Conservation (phyloP, 2,329 filamentous ascomycete genomes). For the Grosmannia clavigera region DNA sequence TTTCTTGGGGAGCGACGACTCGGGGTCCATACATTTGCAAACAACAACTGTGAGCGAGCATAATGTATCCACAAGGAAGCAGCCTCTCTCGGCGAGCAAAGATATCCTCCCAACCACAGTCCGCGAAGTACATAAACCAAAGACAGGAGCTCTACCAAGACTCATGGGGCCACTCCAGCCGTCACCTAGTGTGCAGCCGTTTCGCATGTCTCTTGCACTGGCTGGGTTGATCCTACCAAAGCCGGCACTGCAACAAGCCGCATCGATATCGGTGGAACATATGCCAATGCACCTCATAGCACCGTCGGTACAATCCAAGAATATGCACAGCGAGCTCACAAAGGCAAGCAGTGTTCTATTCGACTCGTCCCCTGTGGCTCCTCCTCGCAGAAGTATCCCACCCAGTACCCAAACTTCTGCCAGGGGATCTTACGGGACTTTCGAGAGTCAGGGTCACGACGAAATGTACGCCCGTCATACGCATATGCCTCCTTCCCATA, state of each 20-base stretch:
- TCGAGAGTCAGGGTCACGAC: background rate
- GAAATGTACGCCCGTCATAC: background rate
- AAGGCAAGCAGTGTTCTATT: background rate
- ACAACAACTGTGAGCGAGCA: background rate
- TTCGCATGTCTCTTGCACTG: background rate
- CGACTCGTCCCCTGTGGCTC: background rate
- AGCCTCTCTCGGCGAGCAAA: background rate
- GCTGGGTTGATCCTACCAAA: background rate
- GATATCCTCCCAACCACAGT: background rate
- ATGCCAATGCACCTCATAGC: background rate
- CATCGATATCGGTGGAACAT: background rate
- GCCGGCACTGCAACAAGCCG: background rate
- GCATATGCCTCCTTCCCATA: background rate
- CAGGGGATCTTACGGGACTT: no score
- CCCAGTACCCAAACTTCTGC: background rate
- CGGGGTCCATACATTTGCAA: background rate
- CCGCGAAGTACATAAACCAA: background rate
- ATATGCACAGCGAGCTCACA: background rate
- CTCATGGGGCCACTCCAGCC: slow-evolving; percentile 11
- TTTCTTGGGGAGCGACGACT: background rate
- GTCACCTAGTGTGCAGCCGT: background rate
- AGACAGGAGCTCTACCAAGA: background rate
- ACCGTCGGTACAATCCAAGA: background rate
- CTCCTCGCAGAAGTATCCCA: slow-evolving; percentile 1
- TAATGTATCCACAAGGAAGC: background rate